Percentiles rank a stretch among this genome's conserved stretches.
Evolutionary conservation across 345 rosid species (phyloP).

Genomic region (Eucalyptus erythrocorys): DNA sequence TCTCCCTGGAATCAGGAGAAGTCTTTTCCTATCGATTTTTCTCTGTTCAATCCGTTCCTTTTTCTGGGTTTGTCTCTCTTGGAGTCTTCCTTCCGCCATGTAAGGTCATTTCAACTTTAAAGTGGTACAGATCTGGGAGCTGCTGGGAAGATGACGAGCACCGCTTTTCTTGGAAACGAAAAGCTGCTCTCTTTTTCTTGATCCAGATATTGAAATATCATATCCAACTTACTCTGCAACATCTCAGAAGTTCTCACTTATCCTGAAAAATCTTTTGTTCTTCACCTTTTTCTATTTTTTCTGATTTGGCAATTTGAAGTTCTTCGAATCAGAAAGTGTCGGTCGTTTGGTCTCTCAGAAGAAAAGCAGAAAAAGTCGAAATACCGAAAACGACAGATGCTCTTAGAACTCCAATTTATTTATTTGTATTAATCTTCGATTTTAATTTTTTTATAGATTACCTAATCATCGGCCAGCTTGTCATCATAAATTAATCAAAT

Average conservation of each 20-base stretch:
- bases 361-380: background rate
- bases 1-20: background rate
- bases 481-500: background rate
- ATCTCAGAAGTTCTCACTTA: background rate
- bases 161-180: background rate
- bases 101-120: background rate
- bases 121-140: background rate
- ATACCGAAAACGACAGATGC: background rate
- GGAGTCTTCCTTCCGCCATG: background rate
- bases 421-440: background rate
- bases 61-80: background rate
- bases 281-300: background rate
- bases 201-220: background rate
- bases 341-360: background rate
- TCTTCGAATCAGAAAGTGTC: background rate
- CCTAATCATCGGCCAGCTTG: background rate
- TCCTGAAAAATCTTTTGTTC: background rate
- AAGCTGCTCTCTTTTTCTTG: background rate
- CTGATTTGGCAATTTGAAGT: background rate
- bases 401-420: background rate
- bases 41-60: background rate
- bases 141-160: background rate
- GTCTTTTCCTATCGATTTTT: background rate
- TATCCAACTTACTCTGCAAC: background rate
- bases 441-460: background rate